A percentile compares a stretch with the other conserved stretches of the same genome.
Conservation (phyloP, 1,139 yeast species). For the Waltiozyma sp. region DNA sequence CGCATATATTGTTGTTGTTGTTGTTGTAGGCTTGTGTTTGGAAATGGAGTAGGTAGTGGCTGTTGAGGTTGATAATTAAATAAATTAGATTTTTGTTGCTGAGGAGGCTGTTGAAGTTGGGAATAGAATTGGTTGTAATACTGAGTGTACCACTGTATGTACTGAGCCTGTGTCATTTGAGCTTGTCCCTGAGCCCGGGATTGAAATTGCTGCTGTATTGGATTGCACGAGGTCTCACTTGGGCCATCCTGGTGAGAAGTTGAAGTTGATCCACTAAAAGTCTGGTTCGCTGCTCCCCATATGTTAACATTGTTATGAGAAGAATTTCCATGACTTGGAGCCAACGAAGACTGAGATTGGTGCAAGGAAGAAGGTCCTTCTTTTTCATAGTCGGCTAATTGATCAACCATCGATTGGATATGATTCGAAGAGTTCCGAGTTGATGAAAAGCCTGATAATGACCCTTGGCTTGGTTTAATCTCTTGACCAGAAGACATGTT, state of each 20-base stretch:
- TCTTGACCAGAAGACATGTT: not conserved
- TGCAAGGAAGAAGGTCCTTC: not conserved
- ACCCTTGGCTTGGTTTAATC: not conserved
- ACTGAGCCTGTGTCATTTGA: conserved; percentile 1
- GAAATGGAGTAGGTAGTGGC: not conserved
- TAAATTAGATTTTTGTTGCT: not conserved
- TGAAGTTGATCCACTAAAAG: not conserved
- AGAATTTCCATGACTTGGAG: not conserved
- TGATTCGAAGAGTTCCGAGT: not conserved
- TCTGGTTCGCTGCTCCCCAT: not conserved
- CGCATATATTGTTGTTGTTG: conserved; percentile 1
- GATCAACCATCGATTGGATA: not conserved
- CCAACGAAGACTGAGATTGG: not conserved
- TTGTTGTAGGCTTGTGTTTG: conserved; percentile 1
- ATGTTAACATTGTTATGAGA: not conserved
- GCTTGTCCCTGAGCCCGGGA: not conserved
- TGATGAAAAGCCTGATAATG: not conserved
- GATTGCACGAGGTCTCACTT: not conserved
- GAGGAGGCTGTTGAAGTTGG: conserved; percentile 1
- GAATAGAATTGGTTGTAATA: not conserved
- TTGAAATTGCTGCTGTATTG: conserved; percentile 1
- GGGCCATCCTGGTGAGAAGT: not conserved
- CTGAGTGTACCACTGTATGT: not conserved
- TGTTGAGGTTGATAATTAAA: not conserved
- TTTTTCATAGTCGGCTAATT: not conserved